Conservation (phyloP, 1,284 basidiomycete species). For the Ceratorhiza oryzae-sativae region DNA sequence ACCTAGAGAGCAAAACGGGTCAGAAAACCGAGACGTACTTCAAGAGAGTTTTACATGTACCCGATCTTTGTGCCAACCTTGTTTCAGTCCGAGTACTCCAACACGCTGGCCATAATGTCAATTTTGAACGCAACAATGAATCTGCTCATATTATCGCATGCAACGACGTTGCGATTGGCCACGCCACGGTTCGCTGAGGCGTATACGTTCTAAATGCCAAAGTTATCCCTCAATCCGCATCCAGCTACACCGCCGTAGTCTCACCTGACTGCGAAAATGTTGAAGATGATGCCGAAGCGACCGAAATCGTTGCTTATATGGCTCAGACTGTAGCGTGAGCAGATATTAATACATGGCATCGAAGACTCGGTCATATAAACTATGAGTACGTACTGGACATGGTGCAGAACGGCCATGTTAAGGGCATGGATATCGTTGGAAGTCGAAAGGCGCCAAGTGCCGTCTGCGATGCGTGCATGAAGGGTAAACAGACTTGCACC, state of each 20-base stretch:
- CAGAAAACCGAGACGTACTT: background rate
- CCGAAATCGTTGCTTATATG: no score
- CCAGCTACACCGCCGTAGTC: background rate
- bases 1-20: background rate
- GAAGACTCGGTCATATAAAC: no score
- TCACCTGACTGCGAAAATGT: background rate
- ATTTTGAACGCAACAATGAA: background rate
- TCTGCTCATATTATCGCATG: background rate
- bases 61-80: conserved; percentile 9
- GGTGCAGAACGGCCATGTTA: no score
- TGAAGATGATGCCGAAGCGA: background rate
- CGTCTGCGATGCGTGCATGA: no score
- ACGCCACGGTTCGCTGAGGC: background rate
- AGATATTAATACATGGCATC: no score
- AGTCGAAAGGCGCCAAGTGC: no score
- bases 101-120: background rate
- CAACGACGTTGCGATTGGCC: background rate
- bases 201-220: background rate
- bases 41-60: conserved; percentile 5
- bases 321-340: no score
- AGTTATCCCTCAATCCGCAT: background rate
- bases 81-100: background rate
- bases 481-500: no score
- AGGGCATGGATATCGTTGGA: no score
- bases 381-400: no score